Evolutionary conservation across 2,329 filamentous ascomycete species (phyloP), one percentile per base, ranked within the genome.

Genomic region (Diaporthe sp.): DNA sequence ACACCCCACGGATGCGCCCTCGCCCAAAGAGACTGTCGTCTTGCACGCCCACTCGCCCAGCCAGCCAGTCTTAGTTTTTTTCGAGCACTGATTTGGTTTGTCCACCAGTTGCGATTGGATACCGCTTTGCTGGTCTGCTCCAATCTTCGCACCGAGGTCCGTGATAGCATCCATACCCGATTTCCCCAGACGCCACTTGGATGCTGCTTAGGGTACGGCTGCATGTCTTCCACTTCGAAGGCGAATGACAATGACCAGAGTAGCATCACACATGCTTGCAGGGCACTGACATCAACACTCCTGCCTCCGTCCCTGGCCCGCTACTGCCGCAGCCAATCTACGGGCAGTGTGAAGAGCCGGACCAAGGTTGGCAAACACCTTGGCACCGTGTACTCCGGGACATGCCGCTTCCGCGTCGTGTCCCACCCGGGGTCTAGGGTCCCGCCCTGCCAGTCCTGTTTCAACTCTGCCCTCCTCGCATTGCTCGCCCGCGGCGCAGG

Each of bases 391-490:
- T 34, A 19, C n/a, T 3, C 28, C 65, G 65, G 65, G 19, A 70
- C 46, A 37, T 46, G 46, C 44, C 22, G 65, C 34, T 53, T 70
- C 65, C 65, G 65, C n/a, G 46, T 39, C 12, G 31, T 68, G 44
- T 51, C 46, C 44, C 62, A 65, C 34, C 61, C 61, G 61, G 61
- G 25, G 61, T 39, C 62, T 51, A 31, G 62, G 60, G 60, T 65
- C 39, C 39, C 39, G 31, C 46, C 65, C 65, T 70, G 65, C 46
- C 22, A 17, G 31, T 28, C 13, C n/a, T 70, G 65, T 70, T 70
- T 70, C 65, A 70, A 70, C 65, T 55, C n/a, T 25, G 2, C 31
- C 55, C 46, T 70, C n/a, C 46, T 70, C 34, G 65, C 65, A 53
- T 70, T 70, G 34, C 46, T 55, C 46, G 31, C 46, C 46, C n/a